Percentiles rank a stretch among this genome's conserved stretches.
Conservation (phyloP, 768 basidiomycete genomes). For the Crucibulum laeve region DNA sequence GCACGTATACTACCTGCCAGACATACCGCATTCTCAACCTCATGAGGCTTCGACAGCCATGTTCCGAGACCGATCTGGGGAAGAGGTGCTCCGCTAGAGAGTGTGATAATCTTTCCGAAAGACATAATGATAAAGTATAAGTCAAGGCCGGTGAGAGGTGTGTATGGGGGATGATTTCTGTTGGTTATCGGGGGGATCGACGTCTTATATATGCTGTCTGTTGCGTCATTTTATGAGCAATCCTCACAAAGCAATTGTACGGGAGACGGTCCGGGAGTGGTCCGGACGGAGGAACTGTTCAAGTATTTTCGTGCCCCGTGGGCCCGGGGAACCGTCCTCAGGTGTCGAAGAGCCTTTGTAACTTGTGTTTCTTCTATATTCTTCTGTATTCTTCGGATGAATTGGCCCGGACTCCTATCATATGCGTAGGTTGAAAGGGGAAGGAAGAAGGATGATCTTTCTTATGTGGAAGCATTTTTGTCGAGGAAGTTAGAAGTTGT, state of each 20-base stretch:
- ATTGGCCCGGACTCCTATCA: too few relatives aligned
- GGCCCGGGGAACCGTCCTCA: too few relatives aligned
- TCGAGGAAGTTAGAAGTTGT: too few relatives aligned
- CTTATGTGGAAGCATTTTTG: too few relatives aligned
- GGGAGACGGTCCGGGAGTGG: slow-evolving; percentile 12
- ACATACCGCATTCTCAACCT: slow-evolving; percentile 69
- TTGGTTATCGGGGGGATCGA: too few relatives aligned
- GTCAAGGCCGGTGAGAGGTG: slow-evolving; percentile 2
- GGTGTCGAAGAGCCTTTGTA: too few relatives aligned
- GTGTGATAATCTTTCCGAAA: slow-evolving; percentile 33
- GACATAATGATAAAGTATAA: slow-evolving; percentile 26
- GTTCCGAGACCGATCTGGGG: slow-evolving; percentile 83
- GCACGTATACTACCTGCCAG: not conserved
- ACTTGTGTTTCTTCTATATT: too few relatives aligned
- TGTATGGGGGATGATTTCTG: not conserved
- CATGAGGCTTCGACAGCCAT: slow-evolving; percentile 71
- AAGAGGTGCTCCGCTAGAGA: slow-evolving; percentile 45
- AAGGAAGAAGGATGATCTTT: too few relatives aligned
- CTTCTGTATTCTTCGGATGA: too few relatives aligned
- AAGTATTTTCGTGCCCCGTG: not conserved
- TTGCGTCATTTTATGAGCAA: too few relatives aligned
- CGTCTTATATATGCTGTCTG: too few relatives aligned
- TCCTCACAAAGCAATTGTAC: not conserved
- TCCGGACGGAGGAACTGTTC: slow-evolving; percentile 3
- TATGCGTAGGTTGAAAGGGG: too few relatives aligned